phyloP scores from a whole-genome alignment of 176 grass and related monocot species.

The Bonia amplexicaulis region DNA sequence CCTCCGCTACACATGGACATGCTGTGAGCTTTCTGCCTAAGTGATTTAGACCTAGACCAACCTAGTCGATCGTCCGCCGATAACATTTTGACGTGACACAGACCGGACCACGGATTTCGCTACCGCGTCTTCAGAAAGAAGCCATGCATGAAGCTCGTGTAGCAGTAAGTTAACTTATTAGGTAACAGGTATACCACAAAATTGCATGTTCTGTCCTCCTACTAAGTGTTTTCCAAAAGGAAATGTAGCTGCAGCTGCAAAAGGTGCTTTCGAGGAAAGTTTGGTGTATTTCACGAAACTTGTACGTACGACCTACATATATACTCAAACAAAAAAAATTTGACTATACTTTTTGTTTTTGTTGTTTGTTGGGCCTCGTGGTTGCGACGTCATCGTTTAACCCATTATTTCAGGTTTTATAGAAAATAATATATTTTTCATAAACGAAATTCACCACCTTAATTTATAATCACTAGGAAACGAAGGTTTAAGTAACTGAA shows the following conservation, averaged over 20 bases:
- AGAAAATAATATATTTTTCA: no score
- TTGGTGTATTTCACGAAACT: conserved; percentile 22
- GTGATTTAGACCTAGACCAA: conserved; percentile 28
- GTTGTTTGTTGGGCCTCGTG: no score
- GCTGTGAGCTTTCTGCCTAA: conserved; percentile 26
- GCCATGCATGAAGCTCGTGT: conserved; percentile 21
- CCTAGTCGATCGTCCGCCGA: background rate
- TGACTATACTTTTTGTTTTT: no score
- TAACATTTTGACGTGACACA: conserved; percentile 19
- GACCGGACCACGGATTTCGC: background rate
- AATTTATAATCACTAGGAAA: background rate
- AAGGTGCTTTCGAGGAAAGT: conserved; percentile 14
- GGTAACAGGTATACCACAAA: background rate
- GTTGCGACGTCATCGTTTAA: no score
- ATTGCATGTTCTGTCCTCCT: background rate
- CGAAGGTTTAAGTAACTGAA: background rate
- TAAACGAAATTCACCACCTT: no score
- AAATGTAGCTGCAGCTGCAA: background rate
- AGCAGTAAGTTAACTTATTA: background rate
- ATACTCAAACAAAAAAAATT: background rate
- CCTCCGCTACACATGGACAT: background rate
- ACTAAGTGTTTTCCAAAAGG: background rate
- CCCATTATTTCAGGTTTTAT: background rate
- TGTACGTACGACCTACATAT: background rate
- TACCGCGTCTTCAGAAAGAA: background rate